These are phyloP conservation scores for Diaporthe sp. DNA, from an alignment of 2,329 filamentous ascomycete species.

Conservation along the genomic window DNA sequence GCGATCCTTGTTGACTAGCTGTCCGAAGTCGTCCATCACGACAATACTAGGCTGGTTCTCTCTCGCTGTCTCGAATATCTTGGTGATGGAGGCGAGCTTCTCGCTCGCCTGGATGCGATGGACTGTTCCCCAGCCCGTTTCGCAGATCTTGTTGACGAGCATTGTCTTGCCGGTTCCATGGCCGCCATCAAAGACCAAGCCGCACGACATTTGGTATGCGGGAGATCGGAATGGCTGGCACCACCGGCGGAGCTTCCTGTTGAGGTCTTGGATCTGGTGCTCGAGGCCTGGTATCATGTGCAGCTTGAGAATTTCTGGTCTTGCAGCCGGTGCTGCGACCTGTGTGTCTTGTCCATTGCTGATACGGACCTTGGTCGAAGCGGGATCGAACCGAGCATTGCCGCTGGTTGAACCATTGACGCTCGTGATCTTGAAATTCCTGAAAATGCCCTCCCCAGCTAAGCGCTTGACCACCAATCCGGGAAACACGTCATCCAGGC, in stretches of 20 bases:
- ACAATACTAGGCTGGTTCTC: slow-evolving; percentile 81
- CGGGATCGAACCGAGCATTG: slow-evolving; percentile 60
- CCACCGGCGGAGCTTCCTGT: slow-evolving; percentile 68
- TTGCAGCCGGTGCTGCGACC: slow-evolving; percentile 45
- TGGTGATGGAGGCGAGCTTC: slow-evolving; percentile 72
- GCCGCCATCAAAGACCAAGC: slow-evolving; percentile 83
- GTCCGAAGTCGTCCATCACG: slow-evolving; percentile 83
- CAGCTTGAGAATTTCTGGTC: slow-evolving; percentile 57
- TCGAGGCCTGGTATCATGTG: slow-evolving; percentile 77
- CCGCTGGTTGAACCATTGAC: slow-evolving; percentile 67
- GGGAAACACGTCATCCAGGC: slow-evolving; percentile 76
- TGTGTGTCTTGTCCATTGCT: slow-evolving; percentile 55
- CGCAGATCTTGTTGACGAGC: slow-evolving; percentile 77
- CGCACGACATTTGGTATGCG: slow-evolving; percentile 61
- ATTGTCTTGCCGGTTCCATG: slow-evolving; percentile 88
- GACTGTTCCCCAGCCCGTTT: slow-evolving; percentile 78
- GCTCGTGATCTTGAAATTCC: slow-evolving; percentile 70
- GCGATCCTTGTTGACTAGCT: slow-evolving; percentile 74
- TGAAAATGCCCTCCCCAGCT: slow-evolving; percentile 67
- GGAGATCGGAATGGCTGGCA: slow-evolving; percentile 49
- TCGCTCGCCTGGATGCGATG: slow-evolving; percentile 70
- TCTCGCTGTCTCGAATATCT: slow-evolving; percentile 78
- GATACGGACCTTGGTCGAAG: slow-evolving; percentile 50
- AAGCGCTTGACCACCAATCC: slow-evolving; percentile 80
- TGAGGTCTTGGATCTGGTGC: slow-evolving; percentile 74